Conservation (phyloP, 1,284 basidiomycete species). For the Rhizoctonia solani region DNA sequence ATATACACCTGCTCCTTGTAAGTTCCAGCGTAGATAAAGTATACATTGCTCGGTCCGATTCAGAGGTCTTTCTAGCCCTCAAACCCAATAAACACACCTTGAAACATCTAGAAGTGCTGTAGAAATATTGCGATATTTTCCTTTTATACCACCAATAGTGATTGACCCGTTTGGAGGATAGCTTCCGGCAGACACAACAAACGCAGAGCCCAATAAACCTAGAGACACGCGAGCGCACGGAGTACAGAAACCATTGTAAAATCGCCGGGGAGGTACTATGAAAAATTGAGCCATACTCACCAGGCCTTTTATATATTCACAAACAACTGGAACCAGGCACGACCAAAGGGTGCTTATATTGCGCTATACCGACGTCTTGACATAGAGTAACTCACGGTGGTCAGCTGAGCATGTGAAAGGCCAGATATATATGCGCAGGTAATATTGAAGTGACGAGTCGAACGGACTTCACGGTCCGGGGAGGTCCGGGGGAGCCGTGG, state of each 20-base stretch:
- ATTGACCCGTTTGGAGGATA: slow-evolving; percentile 20
- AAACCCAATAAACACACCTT: background rate
- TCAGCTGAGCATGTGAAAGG: background rate
- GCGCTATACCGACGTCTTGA: background rate
- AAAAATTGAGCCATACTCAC: background rate
- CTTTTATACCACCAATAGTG: slow-evolving; percentile 24
- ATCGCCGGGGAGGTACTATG: background rate
- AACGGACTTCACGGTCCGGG: slow-evolving; percentile 21
- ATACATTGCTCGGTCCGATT: slow-evolving; percentile 29
- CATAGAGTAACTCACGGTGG: background rate
- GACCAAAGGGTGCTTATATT: background rate
- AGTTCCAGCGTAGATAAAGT: slow-evolving; percentile 39
- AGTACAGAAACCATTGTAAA: background rate
- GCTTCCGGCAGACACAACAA: slow-evolving; percentile 7
- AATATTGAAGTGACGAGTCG: slow-evolving; percentile 3
- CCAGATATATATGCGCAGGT: background rate
- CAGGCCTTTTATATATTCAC: background rate
- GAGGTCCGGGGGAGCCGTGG: slow-evolving; percentile 18
- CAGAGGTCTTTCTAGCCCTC: background rate
- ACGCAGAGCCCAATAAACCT: background rate
- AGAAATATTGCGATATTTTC: slow-evolving; percentile 26
- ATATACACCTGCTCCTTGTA: slow-evolving; percentile 36
- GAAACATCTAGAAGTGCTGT: slow-evolving; percentile 20
- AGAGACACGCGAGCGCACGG: background rate
- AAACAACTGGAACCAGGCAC: background rate